Evolutionary conservation across 1,139 yeast species (phyloP).

Genomic region (Pneumocystis wakefieldiae): DNA sequence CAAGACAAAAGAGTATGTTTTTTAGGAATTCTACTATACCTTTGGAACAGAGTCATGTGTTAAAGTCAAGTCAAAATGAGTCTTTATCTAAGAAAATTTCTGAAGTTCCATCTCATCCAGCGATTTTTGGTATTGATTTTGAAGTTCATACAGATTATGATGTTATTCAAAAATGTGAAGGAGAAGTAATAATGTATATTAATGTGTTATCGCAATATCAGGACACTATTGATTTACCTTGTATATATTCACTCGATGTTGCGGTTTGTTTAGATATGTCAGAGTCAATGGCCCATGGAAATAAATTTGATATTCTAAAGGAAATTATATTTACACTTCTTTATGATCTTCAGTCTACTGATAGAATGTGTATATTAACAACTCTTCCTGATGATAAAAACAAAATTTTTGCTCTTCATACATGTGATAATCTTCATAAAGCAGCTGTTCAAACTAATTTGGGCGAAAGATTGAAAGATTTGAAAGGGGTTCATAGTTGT

Average conservation of each 20-base stretch:
- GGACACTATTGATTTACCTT: not conserved
- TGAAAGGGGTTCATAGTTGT: not conserved
- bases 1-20: not conserved
- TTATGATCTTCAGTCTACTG: not conserved
- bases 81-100: not conserved
- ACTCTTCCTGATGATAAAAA: slow-evolving; percentile 1
- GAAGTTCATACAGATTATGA: not conserved
- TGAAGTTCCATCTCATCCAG: not conserved
- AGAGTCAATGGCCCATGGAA: not conserved
- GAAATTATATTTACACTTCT: not conserved
- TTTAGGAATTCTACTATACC: not conserved
- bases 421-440: not conserved
- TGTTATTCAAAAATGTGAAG: not conserved
- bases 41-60: not conserved
- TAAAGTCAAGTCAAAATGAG: not conserved
- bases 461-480: not conserved
- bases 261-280: not conserved
- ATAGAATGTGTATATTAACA: not conserved
- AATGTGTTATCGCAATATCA: not conserved
- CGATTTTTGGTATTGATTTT: not conserved
- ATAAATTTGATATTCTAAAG: not conserved
- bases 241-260: not conserved
- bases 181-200: not conserved
- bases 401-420: not conserved
- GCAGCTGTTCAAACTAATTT: not conserved